Percentiles rank a stretch among this genome's conserved stretches.
phyloP scores from a whole-genome alignment of 2,329 filamentous ascomycete species.

The Penicillium expansum region DNA sequence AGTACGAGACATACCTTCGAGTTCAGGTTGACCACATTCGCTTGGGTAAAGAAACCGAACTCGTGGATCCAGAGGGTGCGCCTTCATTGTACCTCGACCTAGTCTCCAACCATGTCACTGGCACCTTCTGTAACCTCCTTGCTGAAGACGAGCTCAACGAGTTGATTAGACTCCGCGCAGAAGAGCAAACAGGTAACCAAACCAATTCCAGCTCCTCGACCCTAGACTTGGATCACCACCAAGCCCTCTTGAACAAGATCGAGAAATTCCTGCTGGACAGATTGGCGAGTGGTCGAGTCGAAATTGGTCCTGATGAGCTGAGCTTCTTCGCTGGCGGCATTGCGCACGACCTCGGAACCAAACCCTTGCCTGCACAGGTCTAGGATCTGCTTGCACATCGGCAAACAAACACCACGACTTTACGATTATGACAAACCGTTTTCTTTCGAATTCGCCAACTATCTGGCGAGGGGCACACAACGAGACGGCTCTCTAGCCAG shows the following conservation, averaged over 20 bases:
- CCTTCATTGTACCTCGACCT: conserved; percentile 37
- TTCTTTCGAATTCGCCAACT: conserved; percentile 8
- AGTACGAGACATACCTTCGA: conserved; percentile 36
- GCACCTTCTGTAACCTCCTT: conserved; percentile 42
- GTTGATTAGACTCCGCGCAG: conserved; percentile 30
- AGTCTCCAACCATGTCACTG: conserved; percentile 39
- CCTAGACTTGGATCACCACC: conserved; percentile 12
- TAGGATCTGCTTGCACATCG: neutral
- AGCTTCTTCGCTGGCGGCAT: conserved; percentile 42
- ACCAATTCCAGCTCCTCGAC: conserved; percentile 7
- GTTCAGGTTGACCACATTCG: conserved; percentile 35
- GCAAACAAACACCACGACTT: conserved; percentile 17
- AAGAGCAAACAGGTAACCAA: conserved; percentile 17
- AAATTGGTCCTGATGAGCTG: conserved; percentile 37
- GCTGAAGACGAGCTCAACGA: conserved; percentile 37
- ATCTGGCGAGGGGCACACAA: conserved; percentile 9
- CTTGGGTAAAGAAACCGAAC: conserved; percentile 32
- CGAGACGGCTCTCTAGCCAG: conserved; percentile 11
- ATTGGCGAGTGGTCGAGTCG: conserved; percentile 29
- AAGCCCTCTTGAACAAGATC: conserved; percentile 33
- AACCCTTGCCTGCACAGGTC: conserved; percentile 15
- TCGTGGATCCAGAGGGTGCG: conserved; percentile 32
- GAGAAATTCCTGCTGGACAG: conserved; percentile 37
- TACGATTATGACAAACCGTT: conserved; percentile 22
- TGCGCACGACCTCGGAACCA: conserved; percentile 31